Evolutionary conservation across 495 filamentous ascomycete species (phyloP), one percentile per base, ranked within the genome.

Genomic region (Daldinia decipiens): DNA sequence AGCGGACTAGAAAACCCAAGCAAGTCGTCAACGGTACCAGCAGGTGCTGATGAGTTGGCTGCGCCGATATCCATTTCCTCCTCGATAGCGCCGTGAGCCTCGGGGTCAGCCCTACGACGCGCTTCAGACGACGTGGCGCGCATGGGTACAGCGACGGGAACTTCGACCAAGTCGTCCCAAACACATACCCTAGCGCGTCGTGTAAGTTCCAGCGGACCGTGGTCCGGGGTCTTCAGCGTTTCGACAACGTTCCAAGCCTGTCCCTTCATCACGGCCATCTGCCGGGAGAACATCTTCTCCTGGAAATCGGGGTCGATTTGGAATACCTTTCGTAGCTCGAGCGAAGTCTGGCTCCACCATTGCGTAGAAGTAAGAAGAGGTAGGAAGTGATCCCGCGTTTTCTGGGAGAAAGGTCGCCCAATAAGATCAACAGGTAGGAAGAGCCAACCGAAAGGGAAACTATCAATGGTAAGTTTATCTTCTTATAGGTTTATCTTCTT

Each of bases 201-300:
- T 19, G 95, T 98, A 65, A 99, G 85, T 79, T 99, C 95, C 17
- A 99, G 83, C 1, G 95, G 95, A 1, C 95, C 95, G 71, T 98
- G 95, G 78, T 97, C 96, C 1, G 86, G 84, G 4, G 90, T 91
- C 76, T 99, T 99, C 57, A 99, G 83, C 11, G 95, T 97, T 82
- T 99, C 95, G 8, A 99, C 94, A 2, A 99, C 95, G 79, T 99
- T 99, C 92, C 94, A 99, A 8, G 96, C 95, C 74, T 99, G 95
- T 4, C 95, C 95, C 81, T 99, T 99, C 92, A 99, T 95, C 43
- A 99, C 95, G 1, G 96, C 95, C 53, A 98, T 97, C 74, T 99
- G 95, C 59, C 91, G 86, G 17, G 93, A 93, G 79, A 96, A 99
- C 95, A 99, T 99, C 79, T 91, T 89, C 80, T 99, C 95, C 74